Base-by-base conservation (phyloP, 106 monocot species). In the Alisma plantagoaquatica region DNA sequence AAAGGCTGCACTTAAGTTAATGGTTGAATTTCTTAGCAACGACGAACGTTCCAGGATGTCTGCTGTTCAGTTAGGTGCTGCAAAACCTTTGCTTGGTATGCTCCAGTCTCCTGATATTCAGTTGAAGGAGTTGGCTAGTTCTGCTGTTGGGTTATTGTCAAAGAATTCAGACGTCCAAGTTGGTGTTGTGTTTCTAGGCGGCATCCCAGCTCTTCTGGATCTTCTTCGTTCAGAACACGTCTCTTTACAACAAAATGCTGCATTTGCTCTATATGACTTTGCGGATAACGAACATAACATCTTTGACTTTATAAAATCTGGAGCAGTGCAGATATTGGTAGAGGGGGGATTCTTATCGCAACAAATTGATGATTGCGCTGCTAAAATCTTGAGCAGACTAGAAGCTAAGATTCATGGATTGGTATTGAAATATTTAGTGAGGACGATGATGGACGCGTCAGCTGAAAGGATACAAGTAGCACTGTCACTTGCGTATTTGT, bases 291-390 rank as follows among this genome's bases (percentile, higher is more conserved):
- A 98, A 75, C 90, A 98, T 71, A 90, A 98, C 56, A 67, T 98
- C n/a, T 65, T 82, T 21, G 79, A 82, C 51, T 90, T 98, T 65
- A 79, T 98, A 15, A 98, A 90, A 67, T 77, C 82, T 44, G 98
- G 90, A 57, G 98, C 85, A 41, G 78, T 98, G 57, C 98, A 98
- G 57, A 98, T 82, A 42, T 70, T 98, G 49, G 90, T 86, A 70
- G 90, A 98, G 70, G 98, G 98, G 31, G 98, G 90, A 66, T 98
- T 90, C 70, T 90, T 90, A 82, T 89, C 86, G 41, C 98, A 90
- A 74, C 87, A 89, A 60, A 98, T 90, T 21, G 90, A 98, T 45
- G 98, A 98, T 60, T 98, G 98, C 73, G 89, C 90, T 15, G 78
- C 98, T 19, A 98, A 98, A 61, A 98, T 90, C 60, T 63, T 98